These are phyloP conservation scores for Pseudozyma hubeiensis DNA, from an alignment of 1,284 basidiomycete species.

Conservation along the genomic window DNA sequence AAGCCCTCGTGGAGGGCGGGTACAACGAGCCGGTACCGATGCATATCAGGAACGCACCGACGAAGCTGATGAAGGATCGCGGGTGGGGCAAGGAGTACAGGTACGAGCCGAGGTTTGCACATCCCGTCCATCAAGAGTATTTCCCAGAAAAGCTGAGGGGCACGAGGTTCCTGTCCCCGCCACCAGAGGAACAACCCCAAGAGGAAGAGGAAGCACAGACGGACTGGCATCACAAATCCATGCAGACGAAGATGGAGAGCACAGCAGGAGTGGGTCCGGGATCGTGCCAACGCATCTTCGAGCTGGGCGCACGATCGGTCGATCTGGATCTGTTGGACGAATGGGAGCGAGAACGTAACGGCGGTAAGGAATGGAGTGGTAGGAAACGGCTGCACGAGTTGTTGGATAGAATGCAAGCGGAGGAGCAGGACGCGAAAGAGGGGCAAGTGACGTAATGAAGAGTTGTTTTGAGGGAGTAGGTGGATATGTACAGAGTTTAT, in stretches of 20 bases:
- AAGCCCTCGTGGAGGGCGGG: slow-evolving; percentile 44
- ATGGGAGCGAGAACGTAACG: slow-evolving; percentile 80
- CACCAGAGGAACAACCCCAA: slow-evolving; percentile 59
- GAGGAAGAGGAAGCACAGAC: not conserved
- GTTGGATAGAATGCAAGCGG: slow-evolving; percentile 6
- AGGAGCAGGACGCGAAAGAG: not conserved
- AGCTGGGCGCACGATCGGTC: slow-evolving; percentile 71
- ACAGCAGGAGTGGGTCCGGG: slow-evolving; percentile 52
- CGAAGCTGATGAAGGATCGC: slow-evolving; percentile 81
- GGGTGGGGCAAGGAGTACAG: slow-evolving; percentile 73
- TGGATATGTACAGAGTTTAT: not conserved
- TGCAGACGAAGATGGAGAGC: slow-evolving; percentile 22
- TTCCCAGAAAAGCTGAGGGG: slow-evolving; percentile 70
- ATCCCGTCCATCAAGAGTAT: slow-evolving; percentile 71
- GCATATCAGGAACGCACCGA: slow-evolving; percentile 87
- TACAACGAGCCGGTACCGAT: slow-evolving; percentile 77
- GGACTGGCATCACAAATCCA: slow-evolving; percentile 18
- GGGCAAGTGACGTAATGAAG: not conserved
- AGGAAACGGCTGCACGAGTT: slow-evolving; percentile 25
- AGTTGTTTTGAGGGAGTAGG: not conserved
- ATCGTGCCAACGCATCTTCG: slow-evolving; percentile 62
- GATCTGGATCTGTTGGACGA: slow-evolving; percentile 78
- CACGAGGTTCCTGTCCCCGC: slow-evolving; percentile 73
- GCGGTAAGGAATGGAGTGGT: slow-evolving; percentile 77
- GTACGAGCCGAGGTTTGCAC: slow-evolving; percentile 83